Percentiles rank a stretch among this genome's conserved stretches.
phyloP scores from a whole-genome alignment of 768 basidiomycete species.

The Strobilomyces confusus region DNA sequence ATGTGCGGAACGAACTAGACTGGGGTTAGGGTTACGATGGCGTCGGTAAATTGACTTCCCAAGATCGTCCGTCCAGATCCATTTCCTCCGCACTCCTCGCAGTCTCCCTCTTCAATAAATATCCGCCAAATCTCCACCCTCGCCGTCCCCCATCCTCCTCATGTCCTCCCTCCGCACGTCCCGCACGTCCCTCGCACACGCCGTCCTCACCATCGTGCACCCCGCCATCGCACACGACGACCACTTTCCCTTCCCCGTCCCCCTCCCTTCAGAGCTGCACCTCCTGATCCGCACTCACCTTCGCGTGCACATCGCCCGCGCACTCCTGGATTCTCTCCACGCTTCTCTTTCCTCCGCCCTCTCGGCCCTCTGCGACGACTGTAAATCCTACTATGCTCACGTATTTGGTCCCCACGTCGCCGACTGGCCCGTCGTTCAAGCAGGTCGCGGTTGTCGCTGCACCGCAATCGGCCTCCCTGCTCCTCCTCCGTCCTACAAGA shows the following conservation, averaged over 20 bases:
- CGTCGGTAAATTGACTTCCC: conserved; percentile 6
- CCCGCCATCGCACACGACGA: conserved; percentile 36
- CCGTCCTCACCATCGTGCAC: conserved; percentile 47
- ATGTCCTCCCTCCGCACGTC: conserved; percentile 33
- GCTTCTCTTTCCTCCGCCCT: conserved; percentile 34
- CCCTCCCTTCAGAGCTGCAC: conserved; percentile 51
- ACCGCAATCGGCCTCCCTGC: conserved; percentile 21
- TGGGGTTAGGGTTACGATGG: conserved; percentile 32
- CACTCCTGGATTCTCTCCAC: conserved; percentile 41
- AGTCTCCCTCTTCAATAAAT: conserved; percentile 17
- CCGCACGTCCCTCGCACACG: conserved; percentile 47
- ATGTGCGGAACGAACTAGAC: conserved; percentile 33
- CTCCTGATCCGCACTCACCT: conserved; percentile 48
- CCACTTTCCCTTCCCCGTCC: conserved; percentile 19
- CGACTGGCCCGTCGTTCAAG: conserved; percentile 49
- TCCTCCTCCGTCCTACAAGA: conserved; percentile 5
- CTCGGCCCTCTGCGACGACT: conserved; percentile 42
- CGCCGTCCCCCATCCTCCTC: background rate
- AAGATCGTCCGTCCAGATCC: background rate
- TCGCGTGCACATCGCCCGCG: conserved; percentile 38
- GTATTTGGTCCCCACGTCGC: conserved; percentile 51
- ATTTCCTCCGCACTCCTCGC: conserved; percentile 27
- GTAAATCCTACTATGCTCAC: conserved; percentile 48
- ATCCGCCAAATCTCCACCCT: conserved; percentile 1
- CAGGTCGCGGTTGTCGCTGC: conserved; percentile 46